Evolutionary conservation across 2,329 filamentous ascomycete genomes (phyloP).

Genomic region (Pseudogymnoascus sp.): DNA sequence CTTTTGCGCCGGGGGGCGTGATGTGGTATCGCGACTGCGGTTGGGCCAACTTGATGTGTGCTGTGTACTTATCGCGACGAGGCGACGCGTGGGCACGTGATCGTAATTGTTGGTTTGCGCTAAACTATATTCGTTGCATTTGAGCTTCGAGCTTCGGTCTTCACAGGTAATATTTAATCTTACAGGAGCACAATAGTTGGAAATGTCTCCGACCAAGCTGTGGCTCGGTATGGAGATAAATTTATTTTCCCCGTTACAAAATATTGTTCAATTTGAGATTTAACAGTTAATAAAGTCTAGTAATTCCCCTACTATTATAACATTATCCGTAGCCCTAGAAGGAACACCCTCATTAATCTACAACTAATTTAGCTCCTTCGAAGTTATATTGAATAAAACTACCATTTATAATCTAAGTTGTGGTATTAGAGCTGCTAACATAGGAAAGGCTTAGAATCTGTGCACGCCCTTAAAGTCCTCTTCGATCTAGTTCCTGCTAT

Average conservation of each 20-base stretch:
- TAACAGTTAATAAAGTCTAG: neutral
- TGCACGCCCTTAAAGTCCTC: conserved; percentile 70
- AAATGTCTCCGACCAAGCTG: neutral
- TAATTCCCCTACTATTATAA: neutral
- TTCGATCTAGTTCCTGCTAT: conserved; percentile 77
- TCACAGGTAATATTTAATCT: neutral
- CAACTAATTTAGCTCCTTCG: no score
- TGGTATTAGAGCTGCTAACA: conserved; percentile 41
- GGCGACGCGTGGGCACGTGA: neutral
- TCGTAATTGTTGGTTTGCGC: neutral
- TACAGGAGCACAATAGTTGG: neutral
- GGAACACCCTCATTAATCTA: no score
- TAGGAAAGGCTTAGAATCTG: conserved; percentile 87
- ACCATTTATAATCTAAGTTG: no score
- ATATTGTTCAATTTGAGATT: neutral
- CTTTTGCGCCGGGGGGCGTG: conserved; percentile 9
- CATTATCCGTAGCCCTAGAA: no score
- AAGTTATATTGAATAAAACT: no score
- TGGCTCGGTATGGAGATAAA: neutral
- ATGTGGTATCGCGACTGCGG: neutral
- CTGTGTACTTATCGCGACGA: neutral
- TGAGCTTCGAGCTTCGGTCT: neutral
- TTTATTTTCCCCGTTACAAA: neutral
- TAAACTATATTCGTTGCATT: neutral
- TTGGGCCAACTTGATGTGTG: neutral